Evolutionary conservation across 306 rosid species (phyloP), one percentile per base, ranked within the genome.

Genomic region (Castanopsis chinensis): DNA sequence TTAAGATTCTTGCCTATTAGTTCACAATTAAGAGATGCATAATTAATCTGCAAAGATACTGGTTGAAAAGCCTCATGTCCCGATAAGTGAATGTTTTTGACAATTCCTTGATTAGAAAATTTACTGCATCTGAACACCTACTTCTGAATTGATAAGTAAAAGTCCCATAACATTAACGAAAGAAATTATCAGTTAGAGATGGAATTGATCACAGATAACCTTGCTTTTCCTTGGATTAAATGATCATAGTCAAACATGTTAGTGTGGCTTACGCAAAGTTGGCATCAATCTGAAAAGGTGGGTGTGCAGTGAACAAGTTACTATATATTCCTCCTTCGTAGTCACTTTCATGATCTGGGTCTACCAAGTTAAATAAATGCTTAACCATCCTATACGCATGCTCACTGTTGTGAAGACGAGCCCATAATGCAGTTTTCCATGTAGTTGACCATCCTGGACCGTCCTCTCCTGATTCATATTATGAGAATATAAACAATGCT

Each of bases 361-460:
- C 99, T 32, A 94, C 99, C 79, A 94, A 86, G 82, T 88, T 59
- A 78, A 94, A 78, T 85, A 94, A 85, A 83, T 90, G 97, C 82
- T 92, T 94, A 81, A 95, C 87, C 99, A 95, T 95, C 49, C 89
- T 92, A 78, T 92, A 92, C 0, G 97, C 93, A 18, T 90, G 97
- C 90, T 92, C 97, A 58, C 94, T 89, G 85, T 86, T 90, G 78
- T 84, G 92, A 81, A 92, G 98, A 58, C 89, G 93, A 35, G 99
- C 97, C 98, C 99, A 91, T 63, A 91, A 65, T 49, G 96, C 86
- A 56, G 84, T 85, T 84, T 92, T 92, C 98, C 99, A 95, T 41
- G 88, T 83, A 56, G 99, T 92, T 43, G 99, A 95, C 99, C 99
- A 95, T 71, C 97, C 99, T n/a, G 99, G 98, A 80, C 99, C 98